Evolutionary conservation across 2,329 filamentous ascomycete genomes (phyloP), one percentile per base, ranked within the genome.

Genomic region (Calycina herbarum): DNA sequence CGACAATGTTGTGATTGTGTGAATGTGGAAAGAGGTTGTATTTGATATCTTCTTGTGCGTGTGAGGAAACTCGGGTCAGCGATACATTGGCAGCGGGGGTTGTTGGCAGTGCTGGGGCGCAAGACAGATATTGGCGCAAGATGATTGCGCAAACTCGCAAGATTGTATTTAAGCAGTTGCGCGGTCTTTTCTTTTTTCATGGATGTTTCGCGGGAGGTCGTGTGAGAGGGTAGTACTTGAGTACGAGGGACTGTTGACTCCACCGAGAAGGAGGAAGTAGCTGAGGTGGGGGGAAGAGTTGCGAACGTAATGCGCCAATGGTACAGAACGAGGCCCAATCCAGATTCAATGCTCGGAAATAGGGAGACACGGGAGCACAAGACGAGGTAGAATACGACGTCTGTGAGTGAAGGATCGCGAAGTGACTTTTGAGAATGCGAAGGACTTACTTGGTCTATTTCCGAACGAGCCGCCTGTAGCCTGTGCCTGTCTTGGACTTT

Each of bases 161-260:
- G 40, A 24, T 35, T 35, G 3, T 31, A 54, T 13, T n/a, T 51
- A 24, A 51, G n/a, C 15, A 31, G 48, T 54, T 33, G 20, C 33
- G 29, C 45, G 13, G 29, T 54, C 31, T n/a, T 48, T 33, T 20
- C 24, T 51, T 17, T 61, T 29, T 31, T 61, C 59, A 61, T 61
- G 24, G 59, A 61, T 45, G 59, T 61, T 35, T 54, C 48, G 48
- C 27, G 48, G 20, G 48, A 57, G 56, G 13, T 57, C 56, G 29
- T 57, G 56, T n/a, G 56, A 54, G 48, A 54, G 45, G 45, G 45
- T 24, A 51, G 45, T 24, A 24, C 20, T 15, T 13, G 7, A 27
- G 7, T 54, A 54, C 42, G n/a, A 48, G n/a, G n/a, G 17, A 20
- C 20, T 20, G 20, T 20, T 20, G 20, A 20, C 24, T 54, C 48